Percentiles rank a stretch among this genome's conserved stretches.
phyloP scores from a whole-genome alignment of 1,284 basidiomycete genomes.

The Amylostereum chailletii region DNA sequence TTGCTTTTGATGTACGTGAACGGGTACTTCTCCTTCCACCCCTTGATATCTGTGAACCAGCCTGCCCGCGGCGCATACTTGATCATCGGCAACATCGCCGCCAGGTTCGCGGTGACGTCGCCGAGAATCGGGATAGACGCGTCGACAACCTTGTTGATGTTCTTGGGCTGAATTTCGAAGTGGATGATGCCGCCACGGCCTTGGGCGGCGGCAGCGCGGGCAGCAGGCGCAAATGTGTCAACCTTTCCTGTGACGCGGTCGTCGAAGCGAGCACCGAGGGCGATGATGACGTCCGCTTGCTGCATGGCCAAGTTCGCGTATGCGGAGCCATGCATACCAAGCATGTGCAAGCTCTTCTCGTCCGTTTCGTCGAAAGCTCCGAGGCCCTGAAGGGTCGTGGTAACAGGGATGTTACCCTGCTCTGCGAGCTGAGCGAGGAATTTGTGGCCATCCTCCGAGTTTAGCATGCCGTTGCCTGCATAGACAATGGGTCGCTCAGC shows the following conservation, averaged over 20 bases:
- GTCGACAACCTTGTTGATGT: slow-evolving; percentile 98
- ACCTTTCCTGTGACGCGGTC: slow-evolving; percentile 96
- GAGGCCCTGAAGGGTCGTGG: slow-evolving; percentile 92
- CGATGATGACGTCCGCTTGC: slow-evolving; percentile 94
- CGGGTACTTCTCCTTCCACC: slow-evolving; percentile 86
- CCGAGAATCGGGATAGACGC: slow-evolving; percentile 92
- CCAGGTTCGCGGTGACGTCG: slow-evolving; percentile 83
- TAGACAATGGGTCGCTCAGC: slow-evolving; percentile 92
- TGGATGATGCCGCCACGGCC: slow-evolving; percentile 96
- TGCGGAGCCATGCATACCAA: slow-evolving; percentile 97
- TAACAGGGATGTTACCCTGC: slow-evolving; percentile 92
- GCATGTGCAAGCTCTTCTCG: slow-evolving; percentile 89
- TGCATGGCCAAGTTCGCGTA: slow-evolving; percentile 99
- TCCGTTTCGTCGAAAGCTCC: slow-evolving; percentile 93
- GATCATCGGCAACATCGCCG: slow-evolving; percentile 77
- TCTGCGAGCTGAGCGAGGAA: slow-evolving; percentile 78
- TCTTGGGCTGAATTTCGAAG: slow-evolving; percentile 98
- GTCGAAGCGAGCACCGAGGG: slow-evolving; percentile 93
- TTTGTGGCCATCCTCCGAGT: slow-evolving; percentile 75
- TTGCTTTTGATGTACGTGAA: slow-evolving; percentile 78
- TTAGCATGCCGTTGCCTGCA: slow-evolving; percentile 88
- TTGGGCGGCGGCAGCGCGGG: slow-evolving; percentile 77
- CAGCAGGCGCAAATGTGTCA: slow-evolving; percentile 86
- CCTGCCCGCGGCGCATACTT: slow-evolving; percentile 51
- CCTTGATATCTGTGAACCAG: slow-evolving; percentile 80